Conservation (phyloP, 1,139 yeast species). For the Candida mesenterica region DNA sequence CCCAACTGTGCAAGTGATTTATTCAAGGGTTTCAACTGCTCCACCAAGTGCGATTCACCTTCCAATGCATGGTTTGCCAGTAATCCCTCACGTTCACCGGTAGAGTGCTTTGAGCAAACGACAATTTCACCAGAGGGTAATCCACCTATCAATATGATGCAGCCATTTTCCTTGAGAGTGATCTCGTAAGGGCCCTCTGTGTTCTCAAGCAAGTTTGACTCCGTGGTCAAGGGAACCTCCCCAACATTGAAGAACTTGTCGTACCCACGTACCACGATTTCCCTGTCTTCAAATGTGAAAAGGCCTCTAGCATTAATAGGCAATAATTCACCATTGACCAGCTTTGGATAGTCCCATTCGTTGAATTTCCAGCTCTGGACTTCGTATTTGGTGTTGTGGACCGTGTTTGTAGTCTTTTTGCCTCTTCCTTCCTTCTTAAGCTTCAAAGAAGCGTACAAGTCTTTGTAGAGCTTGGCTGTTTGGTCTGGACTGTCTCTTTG, state of each 20-base stretch:
- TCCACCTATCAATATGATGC: slow-evolving; percentile 83
- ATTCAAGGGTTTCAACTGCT: slow-evolving; percentile 47
- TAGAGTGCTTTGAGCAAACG: slow-evolving; percentile 86
- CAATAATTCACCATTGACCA: slow-evolving; percentile 42
- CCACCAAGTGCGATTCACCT: slow-evolving; percentile 59
- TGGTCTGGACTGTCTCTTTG: too few relatives aligned
- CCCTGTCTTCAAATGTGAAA: slow-evolving; percentile 53
- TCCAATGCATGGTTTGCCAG: slow-evolving; percentile 70
- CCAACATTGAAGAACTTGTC: slow-evolving; percentile 88
- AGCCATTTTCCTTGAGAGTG: slow-evolving; percentile 89
- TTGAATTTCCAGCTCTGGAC: slow-evolving; percentile 71
- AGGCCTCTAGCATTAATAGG: slow-evolving; percentile 85
- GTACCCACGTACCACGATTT: slow-evolving; percentile 80
- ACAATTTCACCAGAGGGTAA: slow-evolving; percentile 68
- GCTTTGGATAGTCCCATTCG: slow-evolving; percentile 78
- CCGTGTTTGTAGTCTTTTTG: slow-evolving; percentile 18
- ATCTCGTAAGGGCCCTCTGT: slow-evolving; percentile 79
- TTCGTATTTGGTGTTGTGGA: slow-evolving; percentile 17
- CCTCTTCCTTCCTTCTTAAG: slow-evolving; percentile 25
- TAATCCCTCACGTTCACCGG: slow-evolving; percentile 62
- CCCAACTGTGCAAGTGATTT: slow-evolving; percentile 55
- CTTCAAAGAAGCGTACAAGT: slow-evolving; percentile 14
- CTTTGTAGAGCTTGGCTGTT: slow-evolving; percentile 5
- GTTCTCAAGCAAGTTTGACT: slow-evolving; percentile 40
- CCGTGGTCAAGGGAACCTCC: slow-evolving; percentile 57